phyloP scores from a whole-genome alignment of 2,329 filamentous ascomycete species.

The Leptographium radiaticola region DNA sequence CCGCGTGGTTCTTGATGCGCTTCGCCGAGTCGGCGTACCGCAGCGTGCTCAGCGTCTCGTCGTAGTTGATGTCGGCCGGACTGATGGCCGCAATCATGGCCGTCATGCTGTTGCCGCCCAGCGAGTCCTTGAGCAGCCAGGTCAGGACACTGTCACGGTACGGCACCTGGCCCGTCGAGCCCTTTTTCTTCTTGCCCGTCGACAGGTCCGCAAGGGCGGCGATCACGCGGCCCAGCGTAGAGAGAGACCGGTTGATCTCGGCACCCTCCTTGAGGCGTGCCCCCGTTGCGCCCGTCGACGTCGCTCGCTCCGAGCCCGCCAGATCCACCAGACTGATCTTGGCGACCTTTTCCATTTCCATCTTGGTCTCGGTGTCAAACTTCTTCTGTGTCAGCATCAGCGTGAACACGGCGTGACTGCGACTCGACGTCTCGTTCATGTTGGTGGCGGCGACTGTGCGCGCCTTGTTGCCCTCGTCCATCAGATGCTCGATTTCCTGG shows the following conservation, averaged over 20 bases:
- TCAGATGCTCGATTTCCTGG: slow-evolving; percentile 88
- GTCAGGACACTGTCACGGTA: slow-evolving; percentile 96
- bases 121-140: slow-evolving; percentile 91
- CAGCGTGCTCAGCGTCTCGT: slow-evolving; percentile 90
- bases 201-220: slow-evolving; percentile 87
- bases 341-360: slow-evolving; percentile 95
- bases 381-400: slow-evolving; percentile 90
- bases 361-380: slow-evolving; percentile 80
- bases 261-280: slow-evolving; percentile 93
- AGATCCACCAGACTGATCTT: slow-evolving; percentile 97
- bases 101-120: slow-evolving; percentile 98
- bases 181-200: slow-evolving; percentile 66
- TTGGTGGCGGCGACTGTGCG: slow-evolving; percentile 96
- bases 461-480: slow-evolving; percentile 99
- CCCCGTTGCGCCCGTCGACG: slow-evolving; percentile 91
- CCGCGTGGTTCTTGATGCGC: slow-evolving; percentile 98
- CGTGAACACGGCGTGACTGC: slow-evolving; percentile 96
- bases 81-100: slow-evolving; percentile 99
- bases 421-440: slow-evolving; percentile 99
- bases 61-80: slow-evolving; percentile 96
- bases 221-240: slow-evolving; percentile 93
- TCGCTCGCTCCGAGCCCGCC: slow-evolving; percentile 92
- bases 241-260: slow-evolving; percentile 94
- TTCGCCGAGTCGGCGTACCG: slow-evolving; percentile 97
- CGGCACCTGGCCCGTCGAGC: slow-evolving; percentile 61